Evolutionary conservation across 352 stramenopile genomes (phyloP), one percentile per base, ranked within the genome.

Genomic region (Pythium pyrilobum): DNA sequence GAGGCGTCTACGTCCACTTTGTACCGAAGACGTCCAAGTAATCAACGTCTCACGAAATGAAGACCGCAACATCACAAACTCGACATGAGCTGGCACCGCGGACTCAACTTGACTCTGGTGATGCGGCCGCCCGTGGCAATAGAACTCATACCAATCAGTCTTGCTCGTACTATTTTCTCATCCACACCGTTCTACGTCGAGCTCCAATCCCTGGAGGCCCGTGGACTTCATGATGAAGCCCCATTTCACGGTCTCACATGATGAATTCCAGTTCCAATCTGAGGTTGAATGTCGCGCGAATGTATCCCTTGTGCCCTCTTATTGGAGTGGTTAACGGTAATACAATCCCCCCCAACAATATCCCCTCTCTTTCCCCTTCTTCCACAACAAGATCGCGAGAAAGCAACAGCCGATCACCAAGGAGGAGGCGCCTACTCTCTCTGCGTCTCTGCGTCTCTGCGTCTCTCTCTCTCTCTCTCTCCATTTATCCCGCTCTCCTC

Each of bases 1-100:
- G 80, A 36, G 71, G 69, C 12, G 65, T 88, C 31, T 90, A 82
- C 56, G 62, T 76, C 28, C 78, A 77, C 57, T 86, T 62, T 29
- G 32, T 56, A 18, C 55, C 55, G 15, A 62, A 18, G 34, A 54
- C 41, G 38, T 32, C 52, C 23, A 64, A 64, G 48, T 62, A 42
- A 42, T 31, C 31, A 36, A 13, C 31, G 13, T 13, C 8, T 13
- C 31, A 36, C 13, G 28, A 39, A 28, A 48, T 16, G 10, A 23
- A 28, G 21, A 31, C 5, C 29, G 44, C 31, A 38, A 28, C 8
- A 25, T 43, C 23, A 43, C 34, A 12, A 15, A 21, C 16, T 39
- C 34, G 34, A n/a, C n/a, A n/a, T n/a, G n/a, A n/a, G n/a, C n/a
- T n/a, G n/a, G n/a, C n/a, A n/a, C n/a, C n/a, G n/a, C n/a, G n/a